Percentiles rank a stretch among this genome's conserved stretches.
These are phyloP conservation scores for Candida boidinii DNA, from an alignment of 805 yeast species.

Conservation along the genomic window DNA sequence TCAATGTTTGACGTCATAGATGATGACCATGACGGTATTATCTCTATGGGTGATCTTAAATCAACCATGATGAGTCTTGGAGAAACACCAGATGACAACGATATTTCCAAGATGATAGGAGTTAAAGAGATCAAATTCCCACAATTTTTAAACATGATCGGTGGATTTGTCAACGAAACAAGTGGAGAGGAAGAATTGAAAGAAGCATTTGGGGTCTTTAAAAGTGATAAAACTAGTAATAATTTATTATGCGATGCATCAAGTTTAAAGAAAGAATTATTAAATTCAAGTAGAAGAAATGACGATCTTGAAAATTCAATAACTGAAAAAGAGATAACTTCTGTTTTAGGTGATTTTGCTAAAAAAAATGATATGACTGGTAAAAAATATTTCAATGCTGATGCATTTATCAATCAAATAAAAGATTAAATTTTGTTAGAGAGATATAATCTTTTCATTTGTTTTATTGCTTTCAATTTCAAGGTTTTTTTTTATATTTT, in stretches of 20 bases:
- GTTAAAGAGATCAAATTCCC: constrained; percentile 49
- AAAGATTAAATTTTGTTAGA: constrained; percentile 7
- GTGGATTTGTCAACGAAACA: constrained; percentile 41
- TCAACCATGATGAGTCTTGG: constrained; percentile 47
- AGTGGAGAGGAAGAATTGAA: constrained; percentile 43
- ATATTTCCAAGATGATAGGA: constrained; percentile 39
- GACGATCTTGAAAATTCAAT: constrained; percentile 9
- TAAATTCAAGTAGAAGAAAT: constrained; percentile 23
- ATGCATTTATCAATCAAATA: constrained; percentile 46
- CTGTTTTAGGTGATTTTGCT: constrained; percentile 46
- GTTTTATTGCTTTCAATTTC: neutral
- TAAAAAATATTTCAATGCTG: constrained; percentile 48
- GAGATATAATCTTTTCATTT: constrained; percentile 3
- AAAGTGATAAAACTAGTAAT: constrained; percentile 15
- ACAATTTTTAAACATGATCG: constrained; percentile 55
- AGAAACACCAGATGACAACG: constrained; percentile 30
- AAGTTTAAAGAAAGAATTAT: constrained; percentile 40
- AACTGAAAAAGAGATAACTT: constrained; percentile 35
- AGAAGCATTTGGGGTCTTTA: constrained; percentile 55
- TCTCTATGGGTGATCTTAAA: constrained; percentile 46
- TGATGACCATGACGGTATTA: constrained; percentile 67
- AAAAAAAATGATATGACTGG: constrained; percentile 48
- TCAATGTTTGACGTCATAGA: constrained; percentile 77
- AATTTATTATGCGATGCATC: constrained; percentile 39
- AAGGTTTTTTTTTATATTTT: no score